phyloP scores from a whole-genome alignment of 768 basidiomycete species.

The Favolaschia claudopus region DNA sequence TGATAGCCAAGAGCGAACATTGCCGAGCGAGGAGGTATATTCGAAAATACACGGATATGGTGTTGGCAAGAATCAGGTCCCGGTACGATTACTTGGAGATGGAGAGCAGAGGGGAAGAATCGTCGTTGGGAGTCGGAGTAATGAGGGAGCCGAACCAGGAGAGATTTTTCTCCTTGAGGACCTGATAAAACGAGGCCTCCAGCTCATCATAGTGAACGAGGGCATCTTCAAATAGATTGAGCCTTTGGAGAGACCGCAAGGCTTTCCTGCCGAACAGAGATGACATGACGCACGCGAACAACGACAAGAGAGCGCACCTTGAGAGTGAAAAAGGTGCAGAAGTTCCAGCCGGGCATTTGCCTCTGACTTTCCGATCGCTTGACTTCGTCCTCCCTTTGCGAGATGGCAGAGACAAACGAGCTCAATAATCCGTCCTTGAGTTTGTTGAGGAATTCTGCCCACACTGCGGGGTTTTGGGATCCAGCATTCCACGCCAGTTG shows the following conservation, averaged over 20 bases:
- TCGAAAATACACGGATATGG: slow-evolving; percentile 91
- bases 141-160: slow-evolving; percentile 94
- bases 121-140: slow-evolving; percentile 72
- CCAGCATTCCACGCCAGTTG: slow-evolving; percentile 81
- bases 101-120: slow-evolving; percentile 82
- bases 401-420: slow-evolving; percentile 83
- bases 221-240: slow-evolving; percentile 90
- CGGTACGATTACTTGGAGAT: slow-evolving; percentile 84
- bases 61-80: slow-evolving; percentile 87
- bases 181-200: slow-evolving; percentile 81
- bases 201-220: slow-evolving; percentile 90
- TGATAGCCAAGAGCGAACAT: slow-evolving; percentile 77
- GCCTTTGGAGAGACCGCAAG: slow-evolving; percentile 91
- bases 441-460: slow-evolving; percentile 89
- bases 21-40: slow-evolving; percentile 90
- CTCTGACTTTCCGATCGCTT: slow-evolving; percentile 88
- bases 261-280: slow-evolving; percentile 74
- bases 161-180: slow-evolving; percentile 79
- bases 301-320: slow-evolving; percentile 63
- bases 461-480: slow-evolving; percentile 76
- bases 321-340: slow-evolving; percentile 94
- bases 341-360: slow-evolving; percentile 97
- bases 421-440: slow-evolving; percentile 89
- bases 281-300: slow-evolving; percentile 13
- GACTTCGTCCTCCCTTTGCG: slow-evolving; percentile 88